Evolutionary conservation across 805 yeast genomes (phyloP), one percentile per base, ranked within the genome.

Genomic region (Ogataea nitratoaversa): DNA sequence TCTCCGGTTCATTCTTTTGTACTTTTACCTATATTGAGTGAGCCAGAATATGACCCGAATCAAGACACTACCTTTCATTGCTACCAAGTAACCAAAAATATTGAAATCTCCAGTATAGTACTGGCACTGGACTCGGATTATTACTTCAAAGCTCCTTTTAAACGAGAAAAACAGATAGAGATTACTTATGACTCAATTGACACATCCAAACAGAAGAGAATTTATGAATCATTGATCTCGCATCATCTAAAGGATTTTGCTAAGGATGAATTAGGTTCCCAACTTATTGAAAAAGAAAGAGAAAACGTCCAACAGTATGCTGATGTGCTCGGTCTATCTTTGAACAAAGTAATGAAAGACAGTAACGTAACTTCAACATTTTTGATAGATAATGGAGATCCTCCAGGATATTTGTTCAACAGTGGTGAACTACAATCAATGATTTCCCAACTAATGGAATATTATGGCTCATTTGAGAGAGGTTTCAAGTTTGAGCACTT

Each of bases 401-500:
- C 25, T 4, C 42, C 42, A 5, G 25, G 20, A 2, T 31, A 25
- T 13, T 33, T 61, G 3, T 30, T 38, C 3, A 57, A 59, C 20
- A 34, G 57, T 8, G 43, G 37, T 2, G 70, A 65, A 37, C 39
- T 66, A 19, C 66, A 64, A 37, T 52, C 58, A 13, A 65, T 66
- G 70, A 27, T 67, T 18, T 45, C 46, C 11, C 70, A 65, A 37
- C 37, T 63, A 32, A 49, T 49, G 16, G 35, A 36, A n/a, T 56
- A 54, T 34, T 62, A 52, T 39, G 32, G 44, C 23, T 8, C 28
- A 2, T 30, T 38, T 5, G 36, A 38, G 3, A 43, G 49, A 17
- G 54, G 50, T 1, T 36, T 54, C 18, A 22, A 38, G 4, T 52
- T 56, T 20, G 12, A 25, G 7, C 39, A 37, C 14, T 34, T 43